A percentile compares a stretch with the other conserved stretches of the same genome.
phyloP scores from a whole-genome alignment of 441 rosid genomes.

The Populus hybrid region DNA sequence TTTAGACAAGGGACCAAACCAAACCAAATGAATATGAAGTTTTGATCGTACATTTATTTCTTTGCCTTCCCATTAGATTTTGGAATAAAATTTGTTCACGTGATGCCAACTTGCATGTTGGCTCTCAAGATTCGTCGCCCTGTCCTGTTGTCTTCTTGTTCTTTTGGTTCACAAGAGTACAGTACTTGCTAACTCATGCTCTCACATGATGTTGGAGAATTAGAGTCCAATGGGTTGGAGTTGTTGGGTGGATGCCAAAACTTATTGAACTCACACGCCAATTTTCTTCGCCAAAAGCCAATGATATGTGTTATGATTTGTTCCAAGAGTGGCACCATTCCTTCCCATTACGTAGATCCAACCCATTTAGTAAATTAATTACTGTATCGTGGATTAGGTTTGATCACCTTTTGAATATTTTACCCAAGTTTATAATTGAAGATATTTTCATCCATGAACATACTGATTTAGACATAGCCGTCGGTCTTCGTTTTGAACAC shows the following conservation, averaged over 20 bases:
- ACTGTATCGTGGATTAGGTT: neutral
- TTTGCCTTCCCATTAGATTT: too few relatives aligned
- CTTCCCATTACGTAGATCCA: neutral
- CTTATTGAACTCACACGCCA: neutral
- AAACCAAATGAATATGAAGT: too few relatives aligned
- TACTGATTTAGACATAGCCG: neutral
- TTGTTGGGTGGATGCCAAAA: neutral
- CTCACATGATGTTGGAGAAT: neutral
- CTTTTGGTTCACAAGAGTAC: neutral
- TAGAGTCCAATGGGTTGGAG: neutral
- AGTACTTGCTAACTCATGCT: neutral
- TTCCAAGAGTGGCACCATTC: neutral
- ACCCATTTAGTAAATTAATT: neutral
- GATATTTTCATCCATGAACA: neutral
- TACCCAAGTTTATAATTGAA: neutral
- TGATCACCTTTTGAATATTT: neutral
- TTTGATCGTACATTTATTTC: too few relatives aligned
- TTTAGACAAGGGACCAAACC: too few relatives aligned
- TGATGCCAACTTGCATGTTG: too few relatives aligned
- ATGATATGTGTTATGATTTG: neutral
- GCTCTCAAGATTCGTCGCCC: too few relatives aligned
- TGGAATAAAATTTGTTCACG: too few relatives aligned
- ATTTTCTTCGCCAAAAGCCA: neutral
- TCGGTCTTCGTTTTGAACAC: neutral
- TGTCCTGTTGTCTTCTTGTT: neutral